Evolutionary conservation across 2,329 filamentous ascomycete species (phyloP).

Genomic region (Fusarium sp.): DNA sequence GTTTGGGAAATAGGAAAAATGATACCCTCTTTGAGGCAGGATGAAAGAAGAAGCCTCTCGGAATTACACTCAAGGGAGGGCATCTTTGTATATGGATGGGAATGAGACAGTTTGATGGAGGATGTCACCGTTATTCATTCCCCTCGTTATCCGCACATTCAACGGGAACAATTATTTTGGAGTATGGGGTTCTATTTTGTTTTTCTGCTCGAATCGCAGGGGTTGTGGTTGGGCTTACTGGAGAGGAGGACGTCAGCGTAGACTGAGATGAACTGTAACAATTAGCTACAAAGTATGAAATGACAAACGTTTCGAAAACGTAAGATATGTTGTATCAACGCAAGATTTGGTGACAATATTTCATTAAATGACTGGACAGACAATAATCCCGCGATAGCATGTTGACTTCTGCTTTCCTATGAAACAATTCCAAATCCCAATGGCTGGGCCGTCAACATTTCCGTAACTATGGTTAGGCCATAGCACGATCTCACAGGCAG

Average conservation of each 20-base stretch:
- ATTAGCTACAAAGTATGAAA: constrained; percentile 34
- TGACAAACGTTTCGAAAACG: constrained; percentile 27
- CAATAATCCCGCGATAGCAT: too few species aligned
- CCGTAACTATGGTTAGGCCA: too few species aligned
- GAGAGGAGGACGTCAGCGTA: constrained; percentile 8
- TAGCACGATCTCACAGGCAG: too few species aligned
- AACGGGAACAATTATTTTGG: constrained; percentile 38
- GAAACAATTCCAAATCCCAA: too few species aligned
- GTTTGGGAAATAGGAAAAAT: constrained; percentile 42
- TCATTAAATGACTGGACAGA: too few species aligned
- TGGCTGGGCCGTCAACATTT: too few species aligned
- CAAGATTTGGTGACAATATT: too few species aligned
- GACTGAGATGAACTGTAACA: constrained; percentile 39
- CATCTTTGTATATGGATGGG: constrained; percentile 22
- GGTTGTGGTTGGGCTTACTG: constrained; percentile 23
- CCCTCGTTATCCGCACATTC: constrained; percentile 29
- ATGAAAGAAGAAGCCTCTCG: constrained; percentile 29
- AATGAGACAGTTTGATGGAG: constrained; percentile 28
- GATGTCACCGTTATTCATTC: constrained; percentile 13
- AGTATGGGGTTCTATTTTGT: constrained; percentile 45
- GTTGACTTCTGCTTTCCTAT: too few species aligned
- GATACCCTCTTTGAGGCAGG: constrained; percentile 46
- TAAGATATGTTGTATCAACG: too few species aligned
- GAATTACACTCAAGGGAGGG: constrained; percentile 16
- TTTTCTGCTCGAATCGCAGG: constrained; percentile 35